Conservation (phyloP, 208 protist genomes). For the Leishmania arabica region DNA sequence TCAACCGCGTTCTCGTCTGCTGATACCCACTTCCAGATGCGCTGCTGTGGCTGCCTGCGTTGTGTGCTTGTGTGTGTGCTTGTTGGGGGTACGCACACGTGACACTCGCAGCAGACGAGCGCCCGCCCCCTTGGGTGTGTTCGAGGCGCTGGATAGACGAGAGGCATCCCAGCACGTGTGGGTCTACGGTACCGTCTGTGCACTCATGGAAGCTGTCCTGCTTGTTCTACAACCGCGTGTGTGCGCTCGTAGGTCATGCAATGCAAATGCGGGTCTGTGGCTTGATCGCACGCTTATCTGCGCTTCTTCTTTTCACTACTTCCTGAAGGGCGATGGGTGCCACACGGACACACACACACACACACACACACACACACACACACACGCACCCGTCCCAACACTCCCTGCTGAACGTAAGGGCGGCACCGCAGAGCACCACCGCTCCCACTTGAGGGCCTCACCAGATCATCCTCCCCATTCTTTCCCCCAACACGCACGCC, state of each 20-base stretch:
- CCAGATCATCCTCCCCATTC: background rate
- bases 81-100: background rate
- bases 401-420: background rate
- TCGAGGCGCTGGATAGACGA: background rate
- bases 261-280: background rate
- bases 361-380: background rate
- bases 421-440: background rate
- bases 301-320: conserved; percentile 7
- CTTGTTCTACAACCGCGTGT: background rate
- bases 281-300: background rate
- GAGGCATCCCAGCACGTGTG: background rate
- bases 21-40: background rate
- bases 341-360: background rate
- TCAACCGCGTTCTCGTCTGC: no score
- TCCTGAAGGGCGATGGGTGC: background rate
- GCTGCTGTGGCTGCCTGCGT: background rate
- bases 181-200: background rate
- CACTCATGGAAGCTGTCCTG: background rate
- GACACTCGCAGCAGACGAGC: background rate
- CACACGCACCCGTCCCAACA: background rate
- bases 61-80: background rate
- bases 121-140: background rate
- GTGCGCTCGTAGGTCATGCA: background rate
- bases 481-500: background rate
- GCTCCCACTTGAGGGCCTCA: background rate